Evolutionary conservation across 805 yeast genomes (phyloP), one percentile per base, ranked within the genome.

Genomic region (Saturnispora hagleri): DNA sequence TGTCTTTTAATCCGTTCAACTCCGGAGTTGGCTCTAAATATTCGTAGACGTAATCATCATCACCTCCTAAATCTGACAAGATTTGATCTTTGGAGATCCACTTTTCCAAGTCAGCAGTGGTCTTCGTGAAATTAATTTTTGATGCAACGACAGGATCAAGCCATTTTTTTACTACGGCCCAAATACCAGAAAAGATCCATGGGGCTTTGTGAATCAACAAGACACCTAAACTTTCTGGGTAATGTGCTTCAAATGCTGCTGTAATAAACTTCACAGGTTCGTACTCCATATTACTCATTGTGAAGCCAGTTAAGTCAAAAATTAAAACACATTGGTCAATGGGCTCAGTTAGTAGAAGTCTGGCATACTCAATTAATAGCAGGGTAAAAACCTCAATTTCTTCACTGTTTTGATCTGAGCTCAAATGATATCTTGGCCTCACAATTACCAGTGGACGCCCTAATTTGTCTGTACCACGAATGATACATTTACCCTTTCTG

Each of bases 101-200:
- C 58, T 84, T 74, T 46, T 71, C 73, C 60, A 91, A 69, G 51
- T 93, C 97, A 52, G 80, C 77, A 26, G 72, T 65, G 57, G 73
- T 73, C 62, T 86, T 84, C 24, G 96, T 86, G 69, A 91, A 93
- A 43, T 80, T 78, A 60, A 93, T 88, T 69, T 91, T 91, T 26
- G 91, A 76, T 0, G 97, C 96, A 51, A 91, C 97, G 24, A 88
- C 97, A 3, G 98, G 98, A 65, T 93, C 98, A 52, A 91, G 73
- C 98, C 97, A 91, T 60, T 84, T 82, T 67, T 88, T 89, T 60
- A 93, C 81, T 59, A 91, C 80, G 59, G 83, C 85, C 98, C 99
- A 93, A 54, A 91, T 87, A 24, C 97, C 91, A 48, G 86, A 81
- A 71, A 93, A 93, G 51, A 93, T 80, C 98, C 97, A 89, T 27